Base-by-base conservation (phyloP, 352 stramenopile species). In the Phytopythium boreale region DNA sequence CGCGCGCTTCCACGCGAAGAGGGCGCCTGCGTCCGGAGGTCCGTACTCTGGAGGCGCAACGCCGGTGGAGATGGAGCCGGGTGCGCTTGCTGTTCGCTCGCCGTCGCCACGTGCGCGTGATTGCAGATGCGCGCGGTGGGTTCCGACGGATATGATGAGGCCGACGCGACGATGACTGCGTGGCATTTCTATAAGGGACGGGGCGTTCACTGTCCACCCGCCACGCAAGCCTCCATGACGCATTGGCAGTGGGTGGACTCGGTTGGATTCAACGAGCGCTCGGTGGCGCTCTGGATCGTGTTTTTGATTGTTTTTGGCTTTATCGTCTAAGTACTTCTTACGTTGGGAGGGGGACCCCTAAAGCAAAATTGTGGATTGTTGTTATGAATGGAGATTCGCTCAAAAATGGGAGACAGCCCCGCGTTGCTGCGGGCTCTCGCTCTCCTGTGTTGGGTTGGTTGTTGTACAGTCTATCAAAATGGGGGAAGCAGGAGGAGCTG, bases 381-480 rank as follows among this genome's bases (percentile, higher is more conserved):
- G 43, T 34, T 34, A 8, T 9, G 22, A 15, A 50, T 50, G 43
- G 19, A 50, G 19, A 12, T 17, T 22, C 20, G 41, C 41, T 22
- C 41, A 50, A 50, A 50, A 50, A 22, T 22, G 43, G 43, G 43
- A 50, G 41, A 8, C 20, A 26, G 6, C 34, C 4, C 34, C 34
- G 34, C 34, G 34, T 1, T n/a, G 43, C 20, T 0, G 19, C 20
- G 9, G 7, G 41, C n/a, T 17, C 43, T 50, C 43, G 8, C 43
- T 50, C 20, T 26, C 8, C 20, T 50, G 26, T 31, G n/a, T 62
- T 53, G 63, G 29, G 29, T 34, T 58, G 51, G 63, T 37, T 75
- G 70, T 72, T 79, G 63, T 68, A 62, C 76, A 80, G 62, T 80
- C 73, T 80, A 79, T 72, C 63, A 67, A 66, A 71, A 64, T 63